These are phyloP conservation scores for Eucalyptus urophylla DNA, from an alignment of 345 rosid species.

Conservation along the genomic window DNA sequence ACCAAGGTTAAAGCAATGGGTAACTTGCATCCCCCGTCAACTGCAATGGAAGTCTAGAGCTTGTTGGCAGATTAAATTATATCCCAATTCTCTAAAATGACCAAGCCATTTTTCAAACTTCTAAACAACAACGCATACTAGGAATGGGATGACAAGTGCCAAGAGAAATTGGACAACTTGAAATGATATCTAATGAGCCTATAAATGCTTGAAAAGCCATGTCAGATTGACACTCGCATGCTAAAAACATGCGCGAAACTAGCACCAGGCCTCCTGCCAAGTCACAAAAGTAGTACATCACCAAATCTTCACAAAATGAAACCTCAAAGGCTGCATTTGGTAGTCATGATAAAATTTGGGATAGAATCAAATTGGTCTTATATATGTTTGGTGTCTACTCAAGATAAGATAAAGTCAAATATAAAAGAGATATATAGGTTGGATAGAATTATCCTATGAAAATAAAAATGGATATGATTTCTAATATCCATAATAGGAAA, in stretches of 20 bases:
- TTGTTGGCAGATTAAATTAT: not conserved
- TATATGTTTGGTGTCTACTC: no score
- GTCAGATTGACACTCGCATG: not conserved
- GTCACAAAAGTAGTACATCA: not conserved
- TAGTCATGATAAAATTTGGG: no score
- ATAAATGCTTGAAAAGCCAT: not conserved
- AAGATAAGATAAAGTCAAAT: no score
- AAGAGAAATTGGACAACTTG: not conserved
- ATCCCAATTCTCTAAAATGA: not conserved
- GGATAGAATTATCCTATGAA: no score
- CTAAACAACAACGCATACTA: accelerated
- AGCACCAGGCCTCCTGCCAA: not conserved
- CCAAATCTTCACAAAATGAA: accelerated
- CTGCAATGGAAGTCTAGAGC: not conserved
- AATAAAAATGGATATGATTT: no score
- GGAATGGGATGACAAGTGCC: not conserved
- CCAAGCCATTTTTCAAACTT: not conserved
- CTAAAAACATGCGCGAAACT: not conserved
- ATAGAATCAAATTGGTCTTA: no score
- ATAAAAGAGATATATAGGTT: no score
- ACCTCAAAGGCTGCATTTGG: not conserved
- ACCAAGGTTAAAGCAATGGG: not conserved
- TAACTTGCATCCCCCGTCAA: not conserved
- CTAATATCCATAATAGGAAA: no score
- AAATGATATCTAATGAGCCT: not conserved